Percentiles rank a stretch among this genome's conserved stretches.
These are phyloP conservation scores for Acmispon strigosus DNA, from an alignment of 306 rosid genomes.

Conservation along the genomic window DNA sequence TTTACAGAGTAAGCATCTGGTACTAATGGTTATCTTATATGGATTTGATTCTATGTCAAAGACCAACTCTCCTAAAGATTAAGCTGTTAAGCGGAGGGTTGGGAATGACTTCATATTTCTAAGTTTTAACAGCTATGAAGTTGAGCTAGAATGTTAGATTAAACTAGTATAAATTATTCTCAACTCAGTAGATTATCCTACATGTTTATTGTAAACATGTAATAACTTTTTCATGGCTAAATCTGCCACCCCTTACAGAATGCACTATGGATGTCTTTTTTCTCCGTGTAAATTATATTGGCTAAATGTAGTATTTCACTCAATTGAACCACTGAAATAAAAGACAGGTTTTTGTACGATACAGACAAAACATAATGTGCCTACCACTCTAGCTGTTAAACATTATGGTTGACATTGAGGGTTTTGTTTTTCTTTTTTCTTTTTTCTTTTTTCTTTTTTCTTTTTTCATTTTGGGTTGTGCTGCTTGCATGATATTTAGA, in stretches of 20 bases:
- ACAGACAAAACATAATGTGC: background rate
- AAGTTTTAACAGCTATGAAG: background rate
- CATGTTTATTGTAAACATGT: background rate
- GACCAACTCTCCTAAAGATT: slow-evolving; percentile 9
- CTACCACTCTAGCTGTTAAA: background rate
- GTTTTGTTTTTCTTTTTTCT: background rate
- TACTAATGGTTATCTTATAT: background rate
- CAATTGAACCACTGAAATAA: background rate
- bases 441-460: too few relatives aligned
- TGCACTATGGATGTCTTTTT: background rate
- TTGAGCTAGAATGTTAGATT: slow-evolving; percentile 5
- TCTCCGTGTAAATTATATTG: background rate
- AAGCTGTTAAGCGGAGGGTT: background rate
- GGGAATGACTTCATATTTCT: background rate
- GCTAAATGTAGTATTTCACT: background rate
- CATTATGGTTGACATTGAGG: background rate
- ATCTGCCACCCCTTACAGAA: background rate
- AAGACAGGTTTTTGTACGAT: background rate
- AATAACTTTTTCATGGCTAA: background rate
- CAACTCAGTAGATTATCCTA: background rate
- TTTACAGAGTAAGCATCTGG: slow-evolving; percentile 59
- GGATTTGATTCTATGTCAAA: background rate
- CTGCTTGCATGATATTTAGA: background rate
- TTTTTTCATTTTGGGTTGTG: too few relatives aligned
- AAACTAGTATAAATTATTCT: background rate